phyloP scores from a whole-genome alignment of 192 early-diverging fungal species.

The Linnemannia zychae region DNA sequence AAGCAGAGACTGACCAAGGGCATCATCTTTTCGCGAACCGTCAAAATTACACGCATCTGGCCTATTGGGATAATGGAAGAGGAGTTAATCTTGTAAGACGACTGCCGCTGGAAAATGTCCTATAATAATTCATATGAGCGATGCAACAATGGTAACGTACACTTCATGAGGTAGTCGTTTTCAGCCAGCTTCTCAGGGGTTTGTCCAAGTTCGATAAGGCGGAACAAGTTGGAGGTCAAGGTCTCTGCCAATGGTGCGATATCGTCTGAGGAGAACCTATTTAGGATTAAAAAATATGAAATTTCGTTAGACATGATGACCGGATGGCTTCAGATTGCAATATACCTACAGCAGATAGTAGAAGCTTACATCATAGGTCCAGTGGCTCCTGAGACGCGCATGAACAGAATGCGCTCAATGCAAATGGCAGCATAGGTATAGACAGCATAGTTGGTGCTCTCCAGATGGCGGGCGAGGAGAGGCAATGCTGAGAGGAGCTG shows the following conservation, averaged over 20 bases:
- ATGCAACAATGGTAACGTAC: constrained; percentile 44
- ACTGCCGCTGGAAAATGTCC: too few relatives aligned
- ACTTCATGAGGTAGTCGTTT: constrained; percentile 97
- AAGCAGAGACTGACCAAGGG: constrained; percentile 81
- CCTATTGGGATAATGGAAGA: constrained; percentile 52
- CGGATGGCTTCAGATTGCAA: not conserved
- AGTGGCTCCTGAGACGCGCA: constrained; percentile 65
- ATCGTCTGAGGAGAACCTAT: constrained; percentile 77
- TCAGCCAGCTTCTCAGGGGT: constrained; percentile 95
- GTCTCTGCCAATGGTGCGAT: constrained; percentile 75
- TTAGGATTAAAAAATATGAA: not conserved
- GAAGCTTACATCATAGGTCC: constrained; percentile 66
- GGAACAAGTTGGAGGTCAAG: constrained; percentile 82
- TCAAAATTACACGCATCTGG: constrained; percentile 89
- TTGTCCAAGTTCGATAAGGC: constrained; percentile 78
- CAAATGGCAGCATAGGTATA: constrained; percentile 93
- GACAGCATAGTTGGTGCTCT: constrained; percentile 86
- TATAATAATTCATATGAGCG: too few relatives aligned
- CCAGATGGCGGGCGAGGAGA: constrained; percentile 83
- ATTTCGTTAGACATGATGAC: not conserved
- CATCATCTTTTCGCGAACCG: constrained; percentile 78
- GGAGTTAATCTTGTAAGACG: too few relatives aligned
- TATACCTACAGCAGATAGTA: not conserved
- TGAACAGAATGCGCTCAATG: constrained; percentile 91
- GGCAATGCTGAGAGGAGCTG: constrained; percentile 84